Percentiles rank a stretch among this genome's conserved stretches.
Conservation (phyloP, 139 green algal species). For the Coelastrella sp. region DNA sequence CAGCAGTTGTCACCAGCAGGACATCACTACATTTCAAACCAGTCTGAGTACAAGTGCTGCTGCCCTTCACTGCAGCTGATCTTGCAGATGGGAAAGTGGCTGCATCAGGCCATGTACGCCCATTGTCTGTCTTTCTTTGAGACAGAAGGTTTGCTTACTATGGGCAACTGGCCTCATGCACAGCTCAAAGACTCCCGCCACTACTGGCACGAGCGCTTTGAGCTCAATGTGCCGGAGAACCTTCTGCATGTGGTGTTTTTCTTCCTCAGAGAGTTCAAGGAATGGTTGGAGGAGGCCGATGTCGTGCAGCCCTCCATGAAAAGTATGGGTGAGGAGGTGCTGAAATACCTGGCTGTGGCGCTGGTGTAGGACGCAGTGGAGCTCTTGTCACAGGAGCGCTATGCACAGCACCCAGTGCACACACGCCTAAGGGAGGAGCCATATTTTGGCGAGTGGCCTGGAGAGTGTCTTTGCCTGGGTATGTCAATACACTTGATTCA, state of each 20-base stretch:
- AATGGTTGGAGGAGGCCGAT: no score
- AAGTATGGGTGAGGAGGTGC: not conserved
- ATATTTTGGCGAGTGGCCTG: constrained; percentile 9
- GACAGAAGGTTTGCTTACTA: no score
- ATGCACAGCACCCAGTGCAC: no score
- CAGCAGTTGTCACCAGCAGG: not conserved
- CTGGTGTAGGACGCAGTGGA: constrained; percentile 33
- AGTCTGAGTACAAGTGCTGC: not conserved
- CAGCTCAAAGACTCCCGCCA: constrained; percentile 12
- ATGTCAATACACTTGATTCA: no score
- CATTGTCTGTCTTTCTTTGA: no score
- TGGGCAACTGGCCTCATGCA: no score
- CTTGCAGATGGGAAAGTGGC: constrained; percentile 31
- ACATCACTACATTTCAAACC: not conserved
- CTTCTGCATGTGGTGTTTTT: no score
- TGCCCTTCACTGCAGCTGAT: constrained; percentile 19
- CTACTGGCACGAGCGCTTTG: constrained; percentile 31
- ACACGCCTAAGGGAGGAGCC: not conserved
- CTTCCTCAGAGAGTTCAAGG: no score
- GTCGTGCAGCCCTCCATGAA: no score
- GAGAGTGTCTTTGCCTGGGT: no score
- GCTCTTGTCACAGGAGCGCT: not conserved
- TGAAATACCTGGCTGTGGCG: constrained; percentile 27
- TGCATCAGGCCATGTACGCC: no score
- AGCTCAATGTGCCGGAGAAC: not conserved